Conservation (phyloP, 805 yeast genomes). For the Hanseniaspora hatyaiensis region DNA sequence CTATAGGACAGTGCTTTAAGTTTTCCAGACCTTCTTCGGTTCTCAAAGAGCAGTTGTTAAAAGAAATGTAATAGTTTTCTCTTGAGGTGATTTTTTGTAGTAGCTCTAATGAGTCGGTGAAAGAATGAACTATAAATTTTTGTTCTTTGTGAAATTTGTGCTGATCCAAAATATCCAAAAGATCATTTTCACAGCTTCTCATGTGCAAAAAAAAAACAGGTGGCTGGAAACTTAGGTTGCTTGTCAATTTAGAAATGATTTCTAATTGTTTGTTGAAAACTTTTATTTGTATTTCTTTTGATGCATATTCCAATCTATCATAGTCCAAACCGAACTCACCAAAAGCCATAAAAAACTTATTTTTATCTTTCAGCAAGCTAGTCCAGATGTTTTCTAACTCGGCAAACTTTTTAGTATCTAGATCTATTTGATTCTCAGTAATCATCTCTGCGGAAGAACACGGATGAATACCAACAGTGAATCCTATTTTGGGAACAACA, state of each 20-base stretch:
- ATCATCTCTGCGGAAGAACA: slow-evolving; percentile 59
- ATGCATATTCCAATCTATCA: slow-evolving; percentile 71
- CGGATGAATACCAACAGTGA: slow-evolving; percentile 94
- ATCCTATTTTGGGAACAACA: slow-evolving; percentile 30
- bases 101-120: slow-evolving; percentile 71
- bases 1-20: slow-evolving; percentile 61
- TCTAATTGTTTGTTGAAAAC: slow-evolving; percentile 69
- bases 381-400: slow-evolving; percentile 41
- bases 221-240: slow-evolving; percentile 37
- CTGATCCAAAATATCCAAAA: slow-evolving; percentile 50
- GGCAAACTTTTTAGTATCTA: slow-evolving; percentile 20
- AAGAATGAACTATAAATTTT: slow-evolving; percentile 87
- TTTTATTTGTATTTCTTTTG: slow-evolving; percentile 50
- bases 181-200: slow-evolving; percentile 77
- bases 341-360: slow-evolving; percentile 59
- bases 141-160: slow-evolving; percentile 30
- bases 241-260: slow-evolving; percentile 28
- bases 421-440: slow-evolving; percentile 13
- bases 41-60: slow-evolving; percentile 88
- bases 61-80: slow-evolving; percentile 45
- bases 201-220: slow-evolving; percentile 83
- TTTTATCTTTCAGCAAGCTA: slow-evolving; percentile 37
- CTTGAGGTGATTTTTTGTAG: slow-evolving; percentile 35
- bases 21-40: slow-evolving; percentile 26
- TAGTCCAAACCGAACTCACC: slow-evolving; percentile 96